A percentile compares a stretch with the other conserved stretches of the same genome.
Conservation (phyloP, 768 basidiomycete species). For the Tylopilus cervinicoccineus region DNA sequence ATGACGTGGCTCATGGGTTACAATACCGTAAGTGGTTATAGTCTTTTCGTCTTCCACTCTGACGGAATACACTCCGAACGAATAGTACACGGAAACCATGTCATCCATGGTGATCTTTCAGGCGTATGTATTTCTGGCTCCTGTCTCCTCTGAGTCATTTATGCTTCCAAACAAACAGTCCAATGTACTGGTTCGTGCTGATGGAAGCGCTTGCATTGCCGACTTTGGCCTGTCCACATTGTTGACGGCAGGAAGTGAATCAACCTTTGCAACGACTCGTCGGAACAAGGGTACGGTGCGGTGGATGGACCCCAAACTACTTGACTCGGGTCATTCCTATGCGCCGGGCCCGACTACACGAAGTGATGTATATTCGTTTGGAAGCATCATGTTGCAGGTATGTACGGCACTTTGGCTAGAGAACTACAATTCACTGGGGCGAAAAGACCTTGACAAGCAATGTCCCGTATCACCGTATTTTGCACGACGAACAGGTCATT, state of each 20-base stretch:
- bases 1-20: background rate
- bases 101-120: conserved; percentile 1
- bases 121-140: background rate
- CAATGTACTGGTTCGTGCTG: background rate
- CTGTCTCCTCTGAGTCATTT: background rate
- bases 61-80: background rate
- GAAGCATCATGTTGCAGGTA: conserved; percentile 12
- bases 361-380: conserved; percentile 8
- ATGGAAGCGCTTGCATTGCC: background rate
- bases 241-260: background rate
- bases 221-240: conserved; percentile 9
- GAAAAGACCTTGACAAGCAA: conserved; percentile 1
- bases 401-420: background rate
- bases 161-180: background rate
- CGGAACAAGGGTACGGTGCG: background rate
- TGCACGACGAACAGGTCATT: conserved; percentile 1
- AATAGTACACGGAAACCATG: background rate
- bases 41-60: background rate
- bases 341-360: background rate
- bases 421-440: background rate
- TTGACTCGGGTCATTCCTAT: background rate
- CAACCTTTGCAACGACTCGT: background rate
- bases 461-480: conserved; percentile 1
- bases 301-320: conserved; percentile 3
- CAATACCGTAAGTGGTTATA: background rate